These are phyloP conservation scores for Balakata baccata DNA, from an alignment of 345 rosid genomes.

Conservation along the genomic window DNA sequence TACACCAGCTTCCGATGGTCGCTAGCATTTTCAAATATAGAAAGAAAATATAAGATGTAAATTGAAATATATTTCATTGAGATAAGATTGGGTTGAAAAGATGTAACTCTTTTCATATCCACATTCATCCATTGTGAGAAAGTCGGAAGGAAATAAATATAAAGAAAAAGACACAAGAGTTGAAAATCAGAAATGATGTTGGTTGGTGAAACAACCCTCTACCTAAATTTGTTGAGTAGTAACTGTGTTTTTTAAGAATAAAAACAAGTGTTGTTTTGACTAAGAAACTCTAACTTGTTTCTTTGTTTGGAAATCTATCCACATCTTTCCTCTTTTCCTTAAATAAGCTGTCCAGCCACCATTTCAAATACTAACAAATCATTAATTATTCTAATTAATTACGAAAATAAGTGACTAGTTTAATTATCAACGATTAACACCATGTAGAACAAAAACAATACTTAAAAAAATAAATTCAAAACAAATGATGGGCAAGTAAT, in stretches of 20 bases:
- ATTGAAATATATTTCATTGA: too few species aligned
- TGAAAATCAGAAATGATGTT: conserved; percentile 36
- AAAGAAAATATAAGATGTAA: too few species aligned
- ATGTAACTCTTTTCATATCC: background rate
- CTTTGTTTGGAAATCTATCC: conserved; percentile 13
- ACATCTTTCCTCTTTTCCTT: background rate
- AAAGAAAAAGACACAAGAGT: conserved; percentile 9
- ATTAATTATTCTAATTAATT: conserved; percentile 1
- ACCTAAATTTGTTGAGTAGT: conserved; percentile 21
- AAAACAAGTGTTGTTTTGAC: conserved; percentile 17
- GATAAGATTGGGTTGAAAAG: background rate
- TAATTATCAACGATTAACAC: background rate
- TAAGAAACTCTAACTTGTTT: conserved; percentile 17
- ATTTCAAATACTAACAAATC: background rate
- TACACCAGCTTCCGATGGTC: too few species aligned
- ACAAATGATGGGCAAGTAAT: too few species aligned
- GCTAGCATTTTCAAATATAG: too few species aligned
- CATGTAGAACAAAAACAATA: too few species aligned
- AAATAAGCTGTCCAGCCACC: conserved; percentile 5
- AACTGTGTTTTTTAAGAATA: conserved; percentile 13
- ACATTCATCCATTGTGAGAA: background rate
- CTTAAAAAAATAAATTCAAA: too few species aligned
- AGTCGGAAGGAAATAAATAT: background rate
- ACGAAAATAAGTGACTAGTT: background rate
- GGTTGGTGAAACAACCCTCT: conserved; percentile 33